Conservation (phyloP, 176 grass and related monocot genomes). For the Pharus latifolius region DNA sequence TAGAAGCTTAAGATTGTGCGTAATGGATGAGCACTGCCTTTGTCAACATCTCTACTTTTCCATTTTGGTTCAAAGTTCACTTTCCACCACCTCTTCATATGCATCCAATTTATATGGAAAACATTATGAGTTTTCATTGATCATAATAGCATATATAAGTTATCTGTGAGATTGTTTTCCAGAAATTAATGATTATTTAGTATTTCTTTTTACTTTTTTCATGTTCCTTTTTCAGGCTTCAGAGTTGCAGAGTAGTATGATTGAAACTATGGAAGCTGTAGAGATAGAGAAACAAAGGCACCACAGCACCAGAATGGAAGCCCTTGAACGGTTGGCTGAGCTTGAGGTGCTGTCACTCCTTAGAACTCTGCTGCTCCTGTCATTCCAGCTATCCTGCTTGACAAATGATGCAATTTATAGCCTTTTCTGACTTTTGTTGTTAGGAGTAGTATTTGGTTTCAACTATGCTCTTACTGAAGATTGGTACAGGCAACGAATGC, state of each 20-base stretch:
- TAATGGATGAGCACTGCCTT: too few relatives aligned
- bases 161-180: not conserved
- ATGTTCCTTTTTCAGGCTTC: conserved; percentile 57
- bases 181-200: not conserved
- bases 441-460: not conserved
- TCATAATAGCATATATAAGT: not conserved
- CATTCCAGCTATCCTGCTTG: not conserved
- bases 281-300: conserved; percentile 81
- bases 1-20: not conserved
- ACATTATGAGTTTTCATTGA: too few relatives aligned
- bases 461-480: conserved; percentile 4
- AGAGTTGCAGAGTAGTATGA: conserved; percentile 90
- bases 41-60: not conserved
- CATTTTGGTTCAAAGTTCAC: not conserved
- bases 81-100: not conserved
- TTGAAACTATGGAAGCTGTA: conserved; percentile 83
- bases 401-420: not conserved
- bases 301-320: conserved; percentile 94
- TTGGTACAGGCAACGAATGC: conserved; percentile 61
- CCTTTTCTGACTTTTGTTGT: not conserved
- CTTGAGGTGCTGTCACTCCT: conserved; percentile 56
- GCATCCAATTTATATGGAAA: too few relatives aligned
- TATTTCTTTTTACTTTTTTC: not conserved
- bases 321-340: conserved; percentile 56
- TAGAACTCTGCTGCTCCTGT: not conserved